phyloP scores from a whole-genome alignment of 441 rosid species.

The Populus hybrid region DNA sequence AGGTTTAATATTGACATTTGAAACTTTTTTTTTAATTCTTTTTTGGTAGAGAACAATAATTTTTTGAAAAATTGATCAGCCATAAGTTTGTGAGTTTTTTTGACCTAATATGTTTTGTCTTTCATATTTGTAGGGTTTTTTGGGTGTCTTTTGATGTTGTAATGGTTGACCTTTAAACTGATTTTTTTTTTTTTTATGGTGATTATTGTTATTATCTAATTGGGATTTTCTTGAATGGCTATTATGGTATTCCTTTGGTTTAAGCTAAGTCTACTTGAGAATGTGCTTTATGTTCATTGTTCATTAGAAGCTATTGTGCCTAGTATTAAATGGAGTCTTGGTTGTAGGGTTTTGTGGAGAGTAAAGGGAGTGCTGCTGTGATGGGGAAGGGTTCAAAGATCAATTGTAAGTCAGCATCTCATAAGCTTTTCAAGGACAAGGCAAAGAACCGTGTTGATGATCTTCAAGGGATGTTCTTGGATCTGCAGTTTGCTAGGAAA shows the following conservation, averaged over 20 bases:
- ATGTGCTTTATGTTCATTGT: not conserved
- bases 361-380: constrained; percentile 10
- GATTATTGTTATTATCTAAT: not conserved
- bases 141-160: not conserved
- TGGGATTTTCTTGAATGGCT: not conserved
- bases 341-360: constrained; percentile 10
- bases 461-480: constrained; percentile 80
- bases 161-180: not conserved
- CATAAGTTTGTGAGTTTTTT: not conserved
- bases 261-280: not conserved
- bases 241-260: not conserved
- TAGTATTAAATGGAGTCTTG: not conserved
- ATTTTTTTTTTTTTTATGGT: not conserved
- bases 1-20: not conserved
- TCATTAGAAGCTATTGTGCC: not conserved
- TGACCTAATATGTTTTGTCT: not conserved
- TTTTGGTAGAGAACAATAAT: not conserved
- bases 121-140: not conserved
- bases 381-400: constrained; percentile 39
- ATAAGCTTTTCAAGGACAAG: constrained; percentile 92
- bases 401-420: constrained; percentile 90
- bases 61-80: not conserved
- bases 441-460: constrained; percentile 99
- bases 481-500: constrained; percentile 93
- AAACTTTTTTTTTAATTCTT: not conserved